Evolutionary conservation across 306 rosid species (phyloP).

Genomic region (Quercus wislizeni): DNA sequence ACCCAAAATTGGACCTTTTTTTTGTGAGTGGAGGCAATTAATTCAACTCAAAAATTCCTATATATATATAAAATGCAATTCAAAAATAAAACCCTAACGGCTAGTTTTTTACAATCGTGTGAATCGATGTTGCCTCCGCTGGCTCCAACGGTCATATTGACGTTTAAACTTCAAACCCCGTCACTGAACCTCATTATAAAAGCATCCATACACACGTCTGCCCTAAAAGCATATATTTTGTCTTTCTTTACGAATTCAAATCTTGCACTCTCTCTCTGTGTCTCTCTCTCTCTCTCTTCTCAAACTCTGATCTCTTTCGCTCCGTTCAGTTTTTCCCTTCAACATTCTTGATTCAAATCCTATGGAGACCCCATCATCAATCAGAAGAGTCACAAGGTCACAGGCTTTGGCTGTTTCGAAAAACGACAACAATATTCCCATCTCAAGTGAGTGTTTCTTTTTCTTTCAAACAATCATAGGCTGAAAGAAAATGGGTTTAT

Average conservation of each 20-base stretch:
- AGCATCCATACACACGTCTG: slow-evolving; percentile 2
- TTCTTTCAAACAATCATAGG: not conserved
- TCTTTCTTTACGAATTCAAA: not conserved
- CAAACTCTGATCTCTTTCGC: not conserved
- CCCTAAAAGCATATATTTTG: not conserved
- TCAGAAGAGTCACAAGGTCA: slow-evolving; percentile 77
- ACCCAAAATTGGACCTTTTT: not conserved
- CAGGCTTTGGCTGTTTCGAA: slow-evolving; percentile 30
- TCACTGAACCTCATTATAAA: slow-evolving; percentile 28
- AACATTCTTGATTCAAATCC: slow-evolving; percentile 14
- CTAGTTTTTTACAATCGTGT: slow-evolving; percentile 42
- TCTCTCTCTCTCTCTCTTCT: not conserved
- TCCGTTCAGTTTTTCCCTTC: not conserved
- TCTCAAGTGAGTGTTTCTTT: slow-evolving; percentile 54
- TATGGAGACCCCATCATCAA: slow-evolving; percentile 93
- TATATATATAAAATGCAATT: not conserved
- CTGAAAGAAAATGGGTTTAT: not conserved
- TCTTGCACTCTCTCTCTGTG: not conserved
- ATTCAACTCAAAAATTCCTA: slow-evolving; percentile 4
- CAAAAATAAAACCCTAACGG: slow-evolving; percentile 54
- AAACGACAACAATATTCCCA: slow-evolving; percentile 31
- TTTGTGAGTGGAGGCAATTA: not conserved
- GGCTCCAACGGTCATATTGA: slow-evolving; percentile 86
- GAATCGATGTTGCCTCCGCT: slow-evolving; percentile 1
- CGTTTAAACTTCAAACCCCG: slow-evolving; percentile 12